Evolutionary conservation across 2,329 filamentous ascomycete species (phyloP).

Genomic region (Microsporum canis): DNA sequence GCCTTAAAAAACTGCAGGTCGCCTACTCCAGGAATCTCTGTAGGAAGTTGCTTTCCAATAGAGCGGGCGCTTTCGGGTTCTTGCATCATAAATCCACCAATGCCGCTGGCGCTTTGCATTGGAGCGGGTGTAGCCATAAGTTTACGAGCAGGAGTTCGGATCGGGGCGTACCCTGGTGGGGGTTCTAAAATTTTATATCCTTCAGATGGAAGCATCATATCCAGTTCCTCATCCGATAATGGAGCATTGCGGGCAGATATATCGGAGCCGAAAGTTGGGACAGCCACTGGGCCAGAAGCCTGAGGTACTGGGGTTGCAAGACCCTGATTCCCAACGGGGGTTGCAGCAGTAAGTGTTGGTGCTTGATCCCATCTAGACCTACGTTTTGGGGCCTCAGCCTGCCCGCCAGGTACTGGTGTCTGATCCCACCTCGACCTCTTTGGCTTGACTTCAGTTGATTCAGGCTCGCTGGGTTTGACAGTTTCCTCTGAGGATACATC

Average conservation of each 20-base stretch:
- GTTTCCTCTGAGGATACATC: conserved; percentile 57
- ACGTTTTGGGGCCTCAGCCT: conserved; percentile 54
- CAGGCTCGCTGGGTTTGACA: conserved; percentile 40
- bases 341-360: conserved; percentile 54
- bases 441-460: conserved; percentile 46
- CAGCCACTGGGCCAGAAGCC: conserved; percentile 39
- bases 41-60: conserved; percentile 76
- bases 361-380: conserved; percentile 89
- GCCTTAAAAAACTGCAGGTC: conserved; percentile 97
- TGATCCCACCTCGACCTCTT: conserved; percentile 86
- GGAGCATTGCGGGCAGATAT: conserved; percentile 67
- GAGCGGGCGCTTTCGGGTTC: conserved; percentile 75
- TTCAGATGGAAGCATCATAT: conserved; percentile 78
- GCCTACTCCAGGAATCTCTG: conserved; percentile 89
- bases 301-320: conserved; percentile 68
- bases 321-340: conserved; percentile 61
- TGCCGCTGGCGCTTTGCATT: conserved; percentile 45
- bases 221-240: conserved; percentile 86
- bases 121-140: conserved; percentile 61
- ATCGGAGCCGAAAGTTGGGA: conserved; percentile 67
- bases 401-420: conserved; percentile 50
- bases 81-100: conserved; percentile 90
- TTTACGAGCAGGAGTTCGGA: conserved; percentile 64
- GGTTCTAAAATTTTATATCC: conserved; percentile 88
- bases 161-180: conserved; percentile 81